phyloP scores from a whole-genome alignment of 1,139 yeast genomes.

The Lodderomyces pseudojiufengensis region DNA sequence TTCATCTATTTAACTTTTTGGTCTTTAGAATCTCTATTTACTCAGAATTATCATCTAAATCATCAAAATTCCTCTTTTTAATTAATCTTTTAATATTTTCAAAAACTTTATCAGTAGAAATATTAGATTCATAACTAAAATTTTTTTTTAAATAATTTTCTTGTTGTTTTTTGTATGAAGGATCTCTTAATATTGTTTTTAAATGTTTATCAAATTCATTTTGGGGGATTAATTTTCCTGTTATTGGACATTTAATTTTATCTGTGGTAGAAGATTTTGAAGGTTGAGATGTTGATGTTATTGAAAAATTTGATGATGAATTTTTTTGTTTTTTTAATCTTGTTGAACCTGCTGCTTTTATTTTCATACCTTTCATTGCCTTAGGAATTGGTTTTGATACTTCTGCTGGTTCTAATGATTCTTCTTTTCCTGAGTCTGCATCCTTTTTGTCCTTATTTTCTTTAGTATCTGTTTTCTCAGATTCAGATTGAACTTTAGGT shows the following conservation, averaged over 20 bases:
- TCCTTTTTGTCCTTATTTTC: slow-evolving; percentile 20
- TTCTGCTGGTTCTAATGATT: slow-evolving; percentile 6
- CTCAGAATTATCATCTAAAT: background rate
- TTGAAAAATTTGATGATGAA: background rate
- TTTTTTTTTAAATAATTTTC: slow-evolving; percentile 62
- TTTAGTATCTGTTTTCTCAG: no score
- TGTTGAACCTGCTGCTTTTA: slow-evolving; percentile 67
- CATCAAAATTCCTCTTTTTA: slow-evolving; percentile 24
- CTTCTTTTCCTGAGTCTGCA: slow-evolving; percentile 21
- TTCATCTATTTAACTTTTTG: no score
- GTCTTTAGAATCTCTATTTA: no score
- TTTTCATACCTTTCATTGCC: slow-evolving; percentile 58
- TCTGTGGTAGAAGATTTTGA: slow-evolving; percentile 2
- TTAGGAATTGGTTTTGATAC: slow-evolving; percentile 8
- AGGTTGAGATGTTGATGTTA: slow-evolving; percentile 1
- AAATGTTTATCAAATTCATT: slow-evolving; percentile 71
- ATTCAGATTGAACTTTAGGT: background rate
- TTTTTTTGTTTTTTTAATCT: slow-evolving; percentile 37
- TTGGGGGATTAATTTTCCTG: slow-evolving; percentile 68
- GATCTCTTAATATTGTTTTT: slow-evolving; percentile 70
- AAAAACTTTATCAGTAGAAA: slow-evolving; percentile 67
- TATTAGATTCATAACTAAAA: slow-evolving; percentile 53
- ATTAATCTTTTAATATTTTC: slow-evolving; percentile 68
- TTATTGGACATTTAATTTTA: slow-evolving; percentile 65
- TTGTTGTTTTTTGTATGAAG: slow-evolving; percentile 70